phyloP scores from a whole-genome alignment of 1,139 yeast species.

The Pichia sp. region DNA sequence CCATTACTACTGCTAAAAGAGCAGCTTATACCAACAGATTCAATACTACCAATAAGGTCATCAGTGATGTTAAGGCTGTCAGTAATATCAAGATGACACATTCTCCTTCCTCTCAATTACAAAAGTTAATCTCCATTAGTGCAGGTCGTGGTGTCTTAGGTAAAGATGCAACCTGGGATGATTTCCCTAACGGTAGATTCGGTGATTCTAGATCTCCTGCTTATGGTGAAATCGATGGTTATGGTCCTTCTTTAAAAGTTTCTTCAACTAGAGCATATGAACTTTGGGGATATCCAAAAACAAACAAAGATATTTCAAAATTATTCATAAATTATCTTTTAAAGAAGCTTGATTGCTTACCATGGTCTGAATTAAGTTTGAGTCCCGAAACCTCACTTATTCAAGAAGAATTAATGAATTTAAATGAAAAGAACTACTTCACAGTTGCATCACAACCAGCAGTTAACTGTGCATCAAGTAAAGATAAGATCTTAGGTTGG shows the following conservation, averaged over 20 bases:
- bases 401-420: slow-evolving; percentile 81
- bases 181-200: slow-evolving; percentile 95
- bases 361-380: slow-evolving; percentile 88
- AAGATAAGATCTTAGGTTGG: slow-evolving; percentile 92
- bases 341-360: slow-evolving; percentile 72
- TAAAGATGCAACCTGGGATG: slow-evolving; percentile 97
- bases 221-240: slow-evolving; percentile 96
- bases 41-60: slow-evolving; percentile 48
- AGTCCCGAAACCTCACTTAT: slow-evolving; percentile 90
- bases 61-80: slow-evolving; percentile 33
- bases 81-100: slow-evolving; percentile 18
- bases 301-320: slow-evolving; percentile 59
- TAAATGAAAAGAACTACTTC: slow-evolving; percentile 75
- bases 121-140: slow-evolving; percentile 70
- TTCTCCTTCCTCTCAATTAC: slow-evolving; percentile 39
- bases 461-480: slow-evolving; percentile 69
- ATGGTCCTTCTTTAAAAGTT: slow-evolving; percentile 87
- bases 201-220: slow-evolving; percentile 98
- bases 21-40: slow-evolving; percentile 32
- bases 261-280: slow-evolving; percentile 67
- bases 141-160: slow-evolving; percentile 85
- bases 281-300: slow-evolving; percentile 82
- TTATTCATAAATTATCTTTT: slow-evolving; percentile 75
- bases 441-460: slow-evolving; percentile 98
- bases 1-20: slow-evolving; percentile 29